Evolutionary conservation across 148 eudicot species (phyloP), one percentile per base, ranked within the genome.

Genomic region (Rhododendron griersonianum): DNA sequence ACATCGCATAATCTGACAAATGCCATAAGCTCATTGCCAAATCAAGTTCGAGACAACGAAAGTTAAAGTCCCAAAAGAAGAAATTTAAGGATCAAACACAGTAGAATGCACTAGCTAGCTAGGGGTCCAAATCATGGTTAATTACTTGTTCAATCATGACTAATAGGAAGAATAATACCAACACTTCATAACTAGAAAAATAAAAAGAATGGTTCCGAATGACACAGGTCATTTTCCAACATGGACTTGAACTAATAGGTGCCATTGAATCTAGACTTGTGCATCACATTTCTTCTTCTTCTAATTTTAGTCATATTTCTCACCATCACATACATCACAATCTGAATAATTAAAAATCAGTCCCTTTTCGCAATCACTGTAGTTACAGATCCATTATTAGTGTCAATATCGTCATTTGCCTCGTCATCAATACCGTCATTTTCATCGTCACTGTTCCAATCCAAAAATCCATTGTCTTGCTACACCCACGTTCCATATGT

Each of bases 221-320:
- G 74, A 35, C 84, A 35, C 84, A 8, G 19, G 50, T 82, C 84
- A 39, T 82, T 82, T 63, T 63, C 74, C 35, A 8, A 18, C 35
- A 25, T n/a, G 19, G 57, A 45, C 39, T 83, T 61, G 28, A 82
- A 61, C n/a, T 35, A 55, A 65, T 2, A 35, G 69, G 28, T 30
- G n/a, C n/a, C 85, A 83, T 25, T 83, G 85, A 83, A 83, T 83
- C 85, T 83, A 11, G 85, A 83, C 85, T 8, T 44, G 45, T 23
- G 11, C 39, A 25, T 83, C 76, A 39, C 47, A 8, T 1, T 28
- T 50, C 47, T 21, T 2, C 37, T 21, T 2, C 37, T 35, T 59
- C 28, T 15, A 16, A 53, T 33, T 19, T 37, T 10, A 57, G 11
- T 28, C 13, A 33, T 81, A 30, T 81, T 35, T 82, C 33, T 41